A percentile compares a stretch with the other conserved stretches of the same genome.
Evolutionary conservation across 1,139 yeast species (phyloP).

Genomic region (Pichia sp.): DNA sequence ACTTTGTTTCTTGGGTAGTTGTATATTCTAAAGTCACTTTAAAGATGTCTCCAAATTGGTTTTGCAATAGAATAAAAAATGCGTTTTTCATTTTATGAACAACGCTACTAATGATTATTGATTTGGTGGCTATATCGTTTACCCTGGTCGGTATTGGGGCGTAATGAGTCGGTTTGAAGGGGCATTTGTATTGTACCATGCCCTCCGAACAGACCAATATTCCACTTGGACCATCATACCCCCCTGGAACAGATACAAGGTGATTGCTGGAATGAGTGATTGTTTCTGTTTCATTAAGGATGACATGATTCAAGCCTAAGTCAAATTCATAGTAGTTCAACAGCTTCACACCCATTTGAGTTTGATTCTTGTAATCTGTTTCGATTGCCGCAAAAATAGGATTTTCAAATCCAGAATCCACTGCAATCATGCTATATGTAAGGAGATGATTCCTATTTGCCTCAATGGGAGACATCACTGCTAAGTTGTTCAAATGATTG

Average conservation of each 20-base stretch:
- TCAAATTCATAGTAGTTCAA: conserved; percentile 77
- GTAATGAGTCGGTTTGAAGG: conserved; percentile 34
- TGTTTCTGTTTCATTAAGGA: conserved; percentile 44
- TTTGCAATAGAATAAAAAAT: conserved; percentile 73
- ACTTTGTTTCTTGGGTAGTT: conserved; percentile 28
- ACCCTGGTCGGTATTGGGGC: conserved; percentile 56
- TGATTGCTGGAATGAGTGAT: conserved; percentile 42
- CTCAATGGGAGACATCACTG: conserved; percentile 72
- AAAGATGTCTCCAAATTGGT: conserved; percentile 71
- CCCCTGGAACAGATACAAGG: conserved; percentile 46
- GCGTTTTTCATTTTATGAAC: conserved; percentile 60
- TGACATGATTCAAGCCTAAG: conserved; percentile 75
- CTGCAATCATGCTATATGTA: conserved; percentile 53
- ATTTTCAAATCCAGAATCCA: conserved; percentile 76
- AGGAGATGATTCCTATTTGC: conserved; percentile 49
- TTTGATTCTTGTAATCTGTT: conserved; percentile 42
- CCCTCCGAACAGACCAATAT: conserved; percentile 49
- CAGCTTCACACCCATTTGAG: conserved; percentile 22
- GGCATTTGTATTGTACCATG: conserved; percentile 43
- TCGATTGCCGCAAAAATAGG: conserved; percentile 84
- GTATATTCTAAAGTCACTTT: conserved; percentile 52
- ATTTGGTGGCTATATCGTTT: conserved; percentile 33
- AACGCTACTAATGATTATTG: conserved; percentile 51
- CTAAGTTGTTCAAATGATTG: conserved; percentile 36
- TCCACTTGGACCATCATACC: conserved; percentile 58